Conservation (phyloP, 768 basidiomycete species). For the Gyrodon lividus region DNA sequence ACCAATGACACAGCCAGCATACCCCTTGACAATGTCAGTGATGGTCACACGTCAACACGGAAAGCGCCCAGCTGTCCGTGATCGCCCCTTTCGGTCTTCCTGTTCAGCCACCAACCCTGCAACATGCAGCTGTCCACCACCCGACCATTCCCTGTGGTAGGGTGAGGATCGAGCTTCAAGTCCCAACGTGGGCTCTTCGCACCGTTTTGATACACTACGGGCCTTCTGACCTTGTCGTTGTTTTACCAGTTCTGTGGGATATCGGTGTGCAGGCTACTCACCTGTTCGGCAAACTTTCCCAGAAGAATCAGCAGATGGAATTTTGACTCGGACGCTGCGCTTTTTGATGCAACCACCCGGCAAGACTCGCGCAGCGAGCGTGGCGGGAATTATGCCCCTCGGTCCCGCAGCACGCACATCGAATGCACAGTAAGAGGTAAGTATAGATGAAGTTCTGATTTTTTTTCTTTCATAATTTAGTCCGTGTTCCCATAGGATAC, state of each 20-base stretch:
- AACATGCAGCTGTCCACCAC: not conserved
- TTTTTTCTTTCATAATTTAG: no score
- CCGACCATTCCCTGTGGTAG: conserved; percentile 18
- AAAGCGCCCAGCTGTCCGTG: conserved; percentile 24
- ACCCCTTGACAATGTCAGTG: not conserved
- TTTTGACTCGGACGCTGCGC: not conserved
- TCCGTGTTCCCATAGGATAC: not conserved
- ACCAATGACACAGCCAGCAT: not conserved
- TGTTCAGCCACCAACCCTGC: no score
- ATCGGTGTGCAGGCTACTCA: not conserved
- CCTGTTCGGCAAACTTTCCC: not conserved
- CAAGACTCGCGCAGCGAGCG: not conserved
- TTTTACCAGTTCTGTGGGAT: not conserved
- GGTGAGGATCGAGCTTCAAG: conserved; percentile 11
- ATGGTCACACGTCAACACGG: conserved; percentile 8
- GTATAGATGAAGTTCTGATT: not conserved
- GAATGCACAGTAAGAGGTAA: not conserved
- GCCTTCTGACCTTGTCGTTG: not conserved
- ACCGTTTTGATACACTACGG: not conserved
- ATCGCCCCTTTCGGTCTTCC: no score
- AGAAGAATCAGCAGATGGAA: not conserved
- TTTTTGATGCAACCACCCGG: not conserved
- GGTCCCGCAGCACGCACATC: not conserved
- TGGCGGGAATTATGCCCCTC: not conserved
- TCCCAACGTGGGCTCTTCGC: not conserved